These are phyloP conservation scores for Lepraria neglecta DNA, from an alignment of 495 filamentous ascomycete species.

Conservation along the genomic window DNA sequence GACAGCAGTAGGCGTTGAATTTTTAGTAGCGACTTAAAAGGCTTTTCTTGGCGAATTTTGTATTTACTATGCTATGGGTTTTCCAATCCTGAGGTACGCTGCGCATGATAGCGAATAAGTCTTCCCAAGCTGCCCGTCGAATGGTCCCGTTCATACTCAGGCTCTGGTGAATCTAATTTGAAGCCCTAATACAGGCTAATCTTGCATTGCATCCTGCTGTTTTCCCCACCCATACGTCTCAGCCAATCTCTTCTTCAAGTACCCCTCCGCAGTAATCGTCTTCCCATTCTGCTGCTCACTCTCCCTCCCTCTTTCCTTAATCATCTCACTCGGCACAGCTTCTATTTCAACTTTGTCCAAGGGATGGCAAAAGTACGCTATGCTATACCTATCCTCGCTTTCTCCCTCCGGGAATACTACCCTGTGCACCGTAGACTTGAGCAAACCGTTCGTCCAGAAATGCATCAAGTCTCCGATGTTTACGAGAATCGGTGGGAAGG, in stretches of 20 bases:
- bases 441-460: constrained; percentile 84
- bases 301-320: constrained; percentile 34
- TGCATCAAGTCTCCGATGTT: constrained; percentile 89
- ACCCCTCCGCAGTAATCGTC: constrained; percentile 74
- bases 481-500: constrained; percentile 71
- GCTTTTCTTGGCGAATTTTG: constrained; percentile 26
- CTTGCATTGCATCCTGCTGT: constrained; percentile 2
- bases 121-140: neutral
- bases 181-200: neutral
- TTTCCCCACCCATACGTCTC: constrained; percentile 64
- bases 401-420: constrained; percentile 65
- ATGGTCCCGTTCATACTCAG: neutral
- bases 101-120: constrained; percentile 13
- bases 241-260: constrained; percentile 66
- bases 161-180: neutral
- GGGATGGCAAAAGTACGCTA: constrained; percentile 92
- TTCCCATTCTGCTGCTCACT: constrained; percentile 46
- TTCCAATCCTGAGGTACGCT: constrained; percentile 16
- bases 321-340: constrained; percentile 63
- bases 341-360: constrained; percentile 61
- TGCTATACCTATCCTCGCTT: constrained; percentile 71
- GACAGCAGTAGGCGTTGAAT: constrained; percentile 4
- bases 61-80: constrained; percentile 25
- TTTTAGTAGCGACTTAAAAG: constrained; percentile 24
- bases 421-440: constrained; percentile 80